Evolutionary conservation across 371 early-diverging fungal species (phyloP), one percentile per base, ranked within the genome.

Genomic region (Smittium culicis): DNA sequence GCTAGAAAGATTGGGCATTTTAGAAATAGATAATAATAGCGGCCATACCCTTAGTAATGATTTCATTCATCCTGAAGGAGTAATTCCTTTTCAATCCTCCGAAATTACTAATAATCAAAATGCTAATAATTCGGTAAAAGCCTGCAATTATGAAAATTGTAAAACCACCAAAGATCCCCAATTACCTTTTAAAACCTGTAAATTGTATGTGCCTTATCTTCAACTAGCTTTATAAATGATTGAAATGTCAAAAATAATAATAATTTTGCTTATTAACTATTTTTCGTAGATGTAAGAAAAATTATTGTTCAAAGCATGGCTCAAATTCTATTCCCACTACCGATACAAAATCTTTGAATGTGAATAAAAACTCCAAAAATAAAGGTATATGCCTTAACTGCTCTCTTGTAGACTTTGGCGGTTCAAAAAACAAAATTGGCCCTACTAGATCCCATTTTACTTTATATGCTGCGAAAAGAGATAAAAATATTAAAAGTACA

Each of bases 1-100:
- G 54, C 54, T 64, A 20, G 54, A 27, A 35, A 34, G 65, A 30
- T 28, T 64, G 1, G 65, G 35, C n/a, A 27, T 64, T 31, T 17
- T 35, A 45, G 32, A 62, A 2, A 5, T 29, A 5, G 62, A 62
- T 35, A 62, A 35, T 29, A 30, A 35, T 3, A 62, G 62, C 32
- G 45, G 45, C 20, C 45, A 11, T 45, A 45, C 45, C 20, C 45
- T 45, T 45, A 45, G 45, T 20, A 45, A 45, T 45, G 45, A 45
- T 11, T 45, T 11, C 20, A 5, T 20, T 45, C 11, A 11, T 45
- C 20, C 45, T 11, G 45, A 45, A 45, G 45, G 20, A n/a, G n/a
- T n/a, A n/a, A n/a, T n/a, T n/a, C n/a, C n/a, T n/a, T n/a, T n/a
- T n/a, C n/a, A n/a, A n/a, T n/a, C n/a, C n/a, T n/a, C n/a, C n/a